Evolutionary conservation across 78 protist species (phyloP).

Genomic region (Dictyostelium brefeldianum): DNA sequence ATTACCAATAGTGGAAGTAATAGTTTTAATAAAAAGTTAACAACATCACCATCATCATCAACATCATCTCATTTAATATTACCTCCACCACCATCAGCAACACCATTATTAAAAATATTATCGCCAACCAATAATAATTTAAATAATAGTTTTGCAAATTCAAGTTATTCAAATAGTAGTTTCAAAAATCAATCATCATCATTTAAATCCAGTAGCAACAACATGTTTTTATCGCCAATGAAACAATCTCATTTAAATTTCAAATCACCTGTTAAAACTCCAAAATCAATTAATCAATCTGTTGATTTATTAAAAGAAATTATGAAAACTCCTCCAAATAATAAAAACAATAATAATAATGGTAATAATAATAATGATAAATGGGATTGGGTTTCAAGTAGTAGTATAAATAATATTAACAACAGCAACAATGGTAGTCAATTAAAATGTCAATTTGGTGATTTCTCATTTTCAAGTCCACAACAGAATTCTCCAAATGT

Average conservation of each 20-base stretch:
- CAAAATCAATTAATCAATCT: slow-evolving; percentile 20
- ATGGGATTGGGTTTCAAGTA: neutral
- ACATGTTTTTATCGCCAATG: neutral
- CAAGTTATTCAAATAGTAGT: neutral
- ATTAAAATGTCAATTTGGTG: slow-evolving; percentile 4
- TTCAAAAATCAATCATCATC: neutral
- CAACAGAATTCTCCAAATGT: slow-evolving; percentile 1
- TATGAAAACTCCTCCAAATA: slow-evolving; percentile 43
- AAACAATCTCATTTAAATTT: neutral
- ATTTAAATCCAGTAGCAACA: neutral
- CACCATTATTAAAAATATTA: slow-evolving; percentile 47
- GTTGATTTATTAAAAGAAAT: slow-evolving; percentile 30
- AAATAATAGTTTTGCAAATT: neutral
- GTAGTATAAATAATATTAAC: neutral
- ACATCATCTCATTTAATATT: slow-evolving; percentile 32
- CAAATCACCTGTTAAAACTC: slow-evolving; percentile 37
- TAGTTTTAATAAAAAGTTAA: neutral
- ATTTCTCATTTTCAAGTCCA: slow-evolving; percentile 22
- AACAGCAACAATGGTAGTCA: too few species aligned
- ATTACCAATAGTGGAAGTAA: neutral
- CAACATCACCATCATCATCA: neutral
- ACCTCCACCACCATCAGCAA: slow-evolving; percentile 67
- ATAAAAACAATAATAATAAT: neutral
- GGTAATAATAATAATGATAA: neutral
- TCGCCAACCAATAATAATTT: slow-evolving; percentile 28